phyloP scores from a whole-genome alignment of 192 early-diverging fungal genomes.

The Jimgerdemannia lactiflua region DNA sequence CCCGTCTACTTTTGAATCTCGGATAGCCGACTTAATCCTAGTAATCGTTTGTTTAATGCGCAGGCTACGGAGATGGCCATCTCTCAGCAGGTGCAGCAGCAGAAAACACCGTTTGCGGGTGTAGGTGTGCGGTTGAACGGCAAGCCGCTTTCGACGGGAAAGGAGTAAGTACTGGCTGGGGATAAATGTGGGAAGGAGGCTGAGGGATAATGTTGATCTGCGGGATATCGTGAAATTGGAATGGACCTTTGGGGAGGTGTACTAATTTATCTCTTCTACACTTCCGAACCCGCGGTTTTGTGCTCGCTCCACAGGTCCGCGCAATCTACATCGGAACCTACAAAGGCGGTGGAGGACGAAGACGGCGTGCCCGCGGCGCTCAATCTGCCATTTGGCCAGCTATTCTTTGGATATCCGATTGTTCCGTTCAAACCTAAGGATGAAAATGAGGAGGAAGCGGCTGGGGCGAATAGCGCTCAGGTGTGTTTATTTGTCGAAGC shows the following conservation, averaged over 20 bases:
- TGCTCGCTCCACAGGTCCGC: background rate
- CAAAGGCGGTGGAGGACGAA: slow-evolving; percentile 1
- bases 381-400: slow-evolving; percentile 78
- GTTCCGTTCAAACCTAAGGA: slow-evolving; percentile 59
- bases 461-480: background rate
- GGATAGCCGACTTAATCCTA: background rate
- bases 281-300: background rate
- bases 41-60: background rate
- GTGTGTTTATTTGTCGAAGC: background rate
- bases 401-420: slow-evolving; percentile 88
- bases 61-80: background rate
- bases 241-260: too few relatives aligned
- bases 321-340: slow-evolving; percentile 22
- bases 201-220: too few relatives aligned
- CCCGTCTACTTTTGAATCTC: too few relatives aligned
- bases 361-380: slow-evolving; percentile 63
- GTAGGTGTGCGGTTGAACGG: slow-evolving; percentile 34
- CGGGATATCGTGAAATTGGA: too few relatives aligned
- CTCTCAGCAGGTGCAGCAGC: background rate
- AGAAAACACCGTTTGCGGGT: slow-evolving; percentile 35
- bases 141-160: slow-evolving; percentile 9
- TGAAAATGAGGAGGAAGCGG: slow-evolving; percentile 25
- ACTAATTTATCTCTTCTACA: too few relatives aligned
- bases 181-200: too few relatives aligned
- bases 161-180: slow-evolving; percentile 25